These are phyloP conservation scores for Berberis vulgaris DNA, from an alignment of 164 flowering plant genomes.

Conservation along the genomic window DNA sequence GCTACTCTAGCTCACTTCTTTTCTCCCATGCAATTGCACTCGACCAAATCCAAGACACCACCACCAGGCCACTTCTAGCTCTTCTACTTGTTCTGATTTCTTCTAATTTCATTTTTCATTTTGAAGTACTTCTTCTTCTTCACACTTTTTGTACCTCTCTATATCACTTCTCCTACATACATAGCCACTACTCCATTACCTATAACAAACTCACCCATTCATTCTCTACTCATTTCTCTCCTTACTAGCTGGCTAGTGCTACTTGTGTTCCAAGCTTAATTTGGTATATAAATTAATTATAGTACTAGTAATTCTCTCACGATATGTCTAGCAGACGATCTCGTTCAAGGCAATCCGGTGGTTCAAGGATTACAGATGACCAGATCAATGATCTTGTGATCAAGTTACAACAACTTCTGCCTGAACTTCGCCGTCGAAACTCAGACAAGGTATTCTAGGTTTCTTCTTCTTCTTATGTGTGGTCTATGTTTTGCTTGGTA, in stretches of 20 bases:
- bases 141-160: neutral
- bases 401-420: conserved; percentile 71
- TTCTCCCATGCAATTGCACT: conserved; percentile 8
- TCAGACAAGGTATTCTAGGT: conserved; percentile 25
- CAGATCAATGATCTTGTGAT: conserved; percentile 75
- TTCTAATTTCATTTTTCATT: neutral
- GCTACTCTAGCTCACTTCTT: conserved; percentile 4
- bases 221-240: neutral
- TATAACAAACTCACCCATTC: neutral
- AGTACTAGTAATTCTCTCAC: neutral
- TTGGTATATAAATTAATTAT: neutral
- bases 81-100: neutral
- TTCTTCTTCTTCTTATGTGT: conserved; percentile 1
- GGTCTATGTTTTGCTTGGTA: conserved; percentile 1
- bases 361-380: conserved; percentile 54
- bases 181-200: neutral
- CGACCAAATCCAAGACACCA: conserved; percentile 1
- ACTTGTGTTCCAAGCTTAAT: neutral
- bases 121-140: too few species aligned
- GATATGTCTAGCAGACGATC: conserved; percentile 85
- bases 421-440: conserved; percentile 59
- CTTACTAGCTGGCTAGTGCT: neutral
- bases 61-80: conserved; percentile 4
- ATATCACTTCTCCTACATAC: too few species aligned
- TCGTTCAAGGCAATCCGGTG: conserved; percentile 59